Conservation (phyloP, 2,329 filamentous ascomycete genomes). For the Stachybotrys elegans region DNA sequence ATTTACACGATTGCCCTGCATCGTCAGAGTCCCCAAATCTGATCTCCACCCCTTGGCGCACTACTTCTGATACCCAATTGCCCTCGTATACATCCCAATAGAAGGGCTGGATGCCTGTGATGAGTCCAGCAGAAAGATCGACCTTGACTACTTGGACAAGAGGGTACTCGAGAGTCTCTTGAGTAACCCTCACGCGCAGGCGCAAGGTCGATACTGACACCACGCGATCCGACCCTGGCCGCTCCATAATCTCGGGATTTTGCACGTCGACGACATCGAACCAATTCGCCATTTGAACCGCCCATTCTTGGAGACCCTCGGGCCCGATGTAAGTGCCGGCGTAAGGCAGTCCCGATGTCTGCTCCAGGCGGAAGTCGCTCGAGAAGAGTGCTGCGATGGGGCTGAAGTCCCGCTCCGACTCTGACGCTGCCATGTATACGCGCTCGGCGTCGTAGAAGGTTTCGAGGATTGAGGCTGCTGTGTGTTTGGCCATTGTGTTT, state of each 20-base stretch:
- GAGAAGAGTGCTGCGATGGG: constrained; percentile 22
- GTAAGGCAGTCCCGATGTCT: constrained; percentile 28
- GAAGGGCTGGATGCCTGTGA: constrained; percentile 24
- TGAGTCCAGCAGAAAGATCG: constrained; percentile 23
- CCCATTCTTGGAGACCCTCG: constrained; percentile 25
- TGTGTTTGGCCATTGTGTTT: constrained; percentile 11
- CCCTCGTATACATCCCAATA: constrained; percentile 28
- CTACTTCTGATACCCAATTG: constrained; percentile 14
- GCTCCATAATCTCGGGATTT: constrained; percentile 24
- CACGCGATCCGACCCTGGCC: constrained; percentile 18
- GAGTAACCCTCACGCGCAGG: constrained; percentile 23
- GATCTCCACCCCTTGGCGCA: too few species aligned
- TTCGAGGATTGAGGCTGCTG: constrained; percentile 21
- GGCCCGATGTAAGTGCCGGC: constrained; percentile 23
- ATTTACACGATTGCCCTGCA: too few species aligned
- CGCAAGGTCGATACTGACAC: constrained; percentile 20
- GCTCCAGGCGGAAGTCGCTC: constrained; percentile 18
- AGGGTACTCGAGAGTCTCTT: constrained; percentile 21
- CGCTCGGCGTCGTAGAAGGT: constrained; percentile 29
- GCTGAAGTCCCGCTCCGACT: constrained; percentile 23
- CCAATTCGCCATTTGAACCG: constrained; percentile 19
- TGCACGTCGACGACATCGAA: constrained; percentile 23
- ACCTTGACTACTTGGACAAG: constrained; percentile 25
- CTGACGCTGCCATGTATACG: constrained; percentile 24
- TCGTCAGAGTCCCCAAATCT: too few species aligned